phyloP scores from a whole-genome alignment of 202 grass and related monocot species.

The Eragrostis tef region DNA sequence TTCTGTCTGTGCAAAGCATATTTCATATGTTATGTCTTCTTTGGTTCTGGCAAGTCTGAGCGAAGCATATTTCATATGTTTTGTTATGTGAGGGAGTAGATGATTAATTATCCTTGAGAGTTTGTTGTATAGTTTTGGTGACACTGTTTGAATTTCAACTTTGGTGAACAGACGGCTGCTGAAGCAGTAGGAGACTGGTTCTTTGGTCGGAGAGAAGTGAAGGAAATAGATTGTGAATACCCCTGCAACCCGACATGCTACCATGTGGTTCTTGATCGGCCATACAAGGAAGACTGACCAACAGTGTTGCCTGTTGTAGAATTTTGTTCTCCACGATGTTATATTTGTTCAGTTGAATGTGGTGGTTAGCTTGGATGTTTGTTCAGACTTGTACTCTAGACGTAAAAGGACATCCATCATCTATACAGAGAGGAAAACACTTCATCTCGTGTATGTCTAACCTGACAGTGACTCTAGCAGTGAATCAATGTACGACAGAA shows the following conservation, averaged over 20 bases:
- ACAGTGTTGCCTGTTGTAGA: neutral
- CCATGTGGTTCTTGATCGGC: constrained; percentile 55
- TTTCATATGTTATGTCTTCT: neutral
- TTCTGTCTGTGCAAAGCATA: neutral
- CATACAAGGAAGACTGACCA: constrained; percentile 54
- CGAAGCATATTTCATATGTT: neutral
- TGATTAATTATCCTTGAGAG: neutral
- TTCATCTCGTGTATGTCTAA: neutral
- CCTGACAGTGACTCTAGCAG: neutral
- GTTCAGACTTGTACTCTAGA: constrained; percentile 13
- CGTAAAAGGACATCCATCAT: neutral
- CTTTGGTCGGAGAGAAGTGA: constrained; percentile 61
- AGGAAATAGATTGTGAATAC: constrained; percentile 79
- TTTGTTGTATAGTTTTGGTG: neutral
- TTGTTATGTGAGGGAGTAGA: neutral
- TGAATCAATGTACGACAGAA: no score
- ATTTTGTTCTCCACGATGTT: neutral
- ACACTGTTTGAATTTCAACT: constrained; percentile 14
- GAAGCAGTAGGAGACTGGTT: constrained; percentile 92
- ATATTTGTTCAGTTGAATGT: constrained; percentile 1
- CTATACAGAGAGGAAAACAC: neutral
- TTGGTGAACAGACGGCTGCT: constrained; percentile 64
- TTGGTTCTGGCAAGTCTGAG: neutral
- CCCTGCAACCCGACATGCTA: constrained; percentile 83
- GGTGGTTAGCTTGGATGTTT: neutral